Evolutionary conservation across 768 basidiomycete species (phyloP).

Genomic region (Tylopilus balloui): DNA sequence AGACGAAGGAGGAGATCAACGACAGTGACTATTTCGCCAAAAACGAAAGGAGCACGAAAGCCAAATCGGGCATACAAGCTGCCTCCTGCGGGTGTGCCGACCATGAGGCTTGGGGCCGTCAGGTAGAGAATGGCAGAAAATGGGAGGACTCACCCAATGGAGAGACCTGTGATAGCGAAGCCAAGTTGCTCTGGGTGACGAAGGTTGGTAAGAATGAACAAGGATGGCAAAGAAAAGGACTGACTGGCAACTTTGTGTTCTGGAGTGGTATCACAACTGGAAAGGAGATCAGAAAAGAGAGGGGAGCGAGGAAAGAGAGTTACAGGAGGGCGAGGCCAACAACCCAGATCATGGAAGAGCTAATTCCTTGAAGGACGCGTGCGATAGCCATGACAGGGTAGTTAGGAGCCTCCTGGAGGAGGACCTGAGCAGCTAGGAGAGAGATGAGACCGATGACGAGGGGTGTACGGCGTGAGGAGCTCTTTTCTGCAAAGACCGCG

Average conservation of each 20-base stretch:
- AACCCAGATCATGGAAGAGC: conserved; percentile 60
- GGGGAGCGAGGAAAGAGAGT: conserved; percentile 3
- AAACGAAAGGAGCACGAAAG: conserved; percentile 57
- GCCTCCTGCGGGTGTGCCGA: conserved; percentile 59
- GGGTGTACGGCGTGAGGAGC: conserved; percentile 43
- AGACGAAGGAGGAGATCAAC: conserved; percentile 52
- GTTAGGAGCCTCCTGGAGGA: conserved; percentile 59
- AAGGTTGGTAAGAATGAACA: background rate
- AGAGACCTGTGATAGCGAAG: conserved; percentile 53
- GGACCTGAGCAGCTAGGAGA: conserved; percentile 50
- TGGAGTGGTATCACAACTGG: conserved; percentile 54
- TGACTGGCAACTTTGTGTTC: conserved; percentile 44
- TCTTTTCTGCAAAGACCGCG: conserved; percentile 51
- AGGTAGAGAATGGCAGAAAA: background rate
- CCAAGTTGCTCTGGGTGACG: conserved; percentile 49
- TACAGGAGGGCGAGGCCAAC: conserved; percentile 61
- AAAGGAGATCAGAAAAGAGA: conserved; percentile 11
- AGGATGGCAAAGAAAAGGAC: conserved; percentile 16
- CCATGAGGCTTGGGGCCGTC: conserved; percentile 36
- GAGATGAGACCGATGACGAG: conserved; percentile 47
- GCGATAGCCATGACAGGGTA: conserved; percentile 56
- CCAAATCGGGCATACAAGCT: conserved; percentile 52
- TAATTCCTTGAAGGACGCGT: conserved; percentile 55
- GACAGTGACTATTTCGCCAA: conserved; percentile 40
- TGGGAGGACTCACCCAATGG: conserved; percentile 42